Percentiles rank a stretch among this genome's conserved stretches.
Conservation (phyloP, 2,329 filamentous ascomycete species). For the Neonectria punicea region DNA sequence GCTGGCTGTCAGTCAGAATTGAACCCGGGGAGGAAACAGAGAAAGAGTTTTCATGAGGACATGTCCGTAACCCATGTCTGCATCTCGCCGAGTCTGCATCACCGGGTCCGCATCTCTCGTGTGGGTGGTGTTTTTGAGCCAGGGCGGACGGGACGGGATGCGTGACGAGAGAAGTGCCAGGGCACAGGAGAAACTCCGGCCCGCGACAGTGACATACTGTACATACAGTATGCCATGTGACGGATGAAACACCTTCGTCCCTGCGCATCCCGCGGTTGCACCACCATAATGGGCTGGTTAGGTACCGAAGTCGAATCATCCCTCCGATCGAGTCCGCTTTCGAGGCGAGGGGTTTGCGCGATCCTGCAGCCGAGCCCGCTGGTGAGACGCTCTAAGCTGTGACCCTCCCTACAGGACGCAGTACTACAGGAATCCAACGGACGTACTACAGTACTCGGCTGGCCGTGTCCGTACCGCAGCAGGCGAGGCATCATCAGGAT, state of each 20-base stretch:
- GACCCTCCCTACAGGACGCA: too few relatives aligned
- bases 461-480: too few relatives aligned
- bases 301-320: neutral
- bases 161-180: too few relatives aligned
- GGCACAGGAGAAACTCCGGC: neutral
- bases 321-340: neutral
- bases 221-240: conserved; percentile 8
- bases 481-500: too few relatives aligned
- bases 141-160: too few relatives aligned
- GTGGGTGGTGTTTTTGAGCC: too few relatives aligned
- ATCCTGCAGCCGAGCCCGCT: too few relatives aligned
- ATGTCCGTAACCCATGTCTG: neutral
- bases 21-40: neutral
- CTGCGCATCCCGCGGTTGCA: conserved; percentile 7
- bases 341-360: too few relatives aligned
- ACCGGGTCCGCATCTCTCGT: neutral
- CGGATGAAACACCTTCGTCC: conserved; percentile 5
- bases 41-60: neutral
- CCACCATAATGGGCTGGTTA: conserved; percentile 1
- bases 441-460: too few relatives aligned
- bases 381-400: too few relatives aligned
- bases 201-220: too few relatives aligned
- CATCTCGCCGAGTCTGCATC: neutral
- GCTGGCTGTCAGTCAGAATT: neutral
- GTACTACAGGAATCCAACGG: too few relatives aligned